These are phyloP conservation scores for Mycosarcoma mackinlayi DNA, from an alignment of 1,284 basidiomycete genomes.

Conservation along the genomic window DNA sequence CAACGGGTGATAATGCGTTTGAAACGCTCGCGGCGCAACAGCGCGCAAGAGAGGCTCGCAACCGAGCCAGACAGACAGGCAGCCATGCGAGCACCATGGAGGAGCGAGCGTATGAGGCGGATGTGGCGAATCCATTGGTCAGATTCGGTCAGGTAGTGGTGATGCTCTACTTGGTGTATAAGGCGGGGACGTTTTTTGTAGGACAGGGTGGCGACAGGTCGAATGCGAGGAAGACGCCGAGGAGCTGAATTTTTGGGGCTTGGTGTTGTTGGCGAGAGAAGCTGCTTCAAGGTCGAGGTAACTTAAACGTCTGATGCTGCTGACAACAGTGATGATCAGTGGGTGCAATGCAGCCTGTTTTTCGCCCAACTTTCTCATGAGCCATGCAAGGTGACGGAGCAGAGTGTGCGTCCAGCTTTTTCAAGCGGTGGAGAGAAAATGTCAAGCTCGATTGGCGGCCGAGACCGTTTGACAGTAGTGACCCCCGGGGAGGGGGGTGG, in stretches of 20 bases:
- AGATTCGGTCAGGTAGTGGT: constrained; percentile 57
- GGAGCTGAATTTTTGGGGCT: no score
- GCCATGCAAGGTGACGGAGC: no score
- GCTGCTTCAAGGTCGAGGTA: no score
- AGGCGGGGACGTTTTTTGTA: constrained; percentile 43
- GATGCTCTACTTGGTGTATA: constrained; percentile 48
- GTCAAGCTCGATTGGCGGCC: no score
- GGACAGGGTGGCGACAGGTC: constrained; percentile 2
- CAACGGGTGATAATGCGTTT: constrained; percentile 19
- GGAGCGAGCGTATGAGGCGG: constrained; percentile 36
- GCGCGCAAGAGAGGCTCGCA: constrained; percentile 33
- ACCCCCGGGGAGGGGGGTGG: no score
- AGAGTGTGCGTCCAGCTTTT: no score
- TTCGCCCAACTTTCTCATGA: no score
- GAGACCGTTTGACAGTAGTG: no score
- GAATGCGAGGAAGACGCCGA: background rate
- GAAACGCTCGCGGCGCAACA: constrained; percentile 42
- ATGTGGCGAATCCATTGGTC: constrained; percentile 45
- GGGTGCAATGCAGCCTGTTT: background rate
- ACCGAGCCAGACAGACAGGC: constrained; percentile 17
- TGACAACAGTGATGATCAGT: no score
- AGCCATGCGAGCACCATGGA: constrained; percentile 12
- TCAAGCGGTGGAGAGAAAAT: no score
- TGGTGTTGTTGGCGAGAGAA: no score
- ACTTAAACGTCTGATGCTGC: no score